Conservation (phyloP, 345 rosid genomes). For the Eucalyptus regnans region DNA sequence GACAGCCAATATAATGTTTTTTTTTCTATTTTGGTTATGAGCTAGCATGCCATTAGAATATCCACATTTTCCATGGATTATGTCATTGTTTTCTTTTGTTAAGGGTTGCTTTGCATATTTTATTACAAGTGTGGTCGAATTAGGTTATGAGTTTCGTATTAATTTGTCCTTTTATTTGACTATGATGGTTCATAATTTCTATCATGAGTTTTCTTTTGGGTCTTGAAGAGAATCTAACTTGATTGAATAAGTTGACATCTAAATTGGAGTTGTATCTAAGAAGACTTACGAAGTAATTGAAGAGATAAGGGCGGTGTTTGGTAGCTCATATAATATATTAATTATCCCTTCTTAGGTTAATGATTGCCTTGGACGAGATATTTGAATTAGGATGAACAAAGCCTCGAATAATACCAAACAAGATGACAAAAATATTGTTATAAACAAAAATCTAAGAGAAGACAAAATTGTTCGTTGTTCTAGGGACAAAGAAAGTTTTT, state of each 20-base stretch:
- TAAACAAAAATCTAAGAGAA: not conserved
- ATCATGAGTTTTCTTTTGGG: rapidly evolving
- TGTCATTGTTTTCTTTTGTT: not conserved
- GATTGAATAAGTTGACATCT: not conserved
- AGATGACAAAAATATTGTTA: not conserved
- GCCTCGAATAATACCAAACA: not conserved
- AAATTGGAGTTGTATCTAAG: not conserved
- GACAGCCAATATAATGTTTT: not conserved
- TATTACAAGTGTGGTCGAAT: not conserved
- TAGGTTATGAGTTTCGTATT: not conserved
- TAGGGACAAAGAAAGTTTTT: not conserved
- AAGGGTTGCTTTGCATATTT: not conserved
- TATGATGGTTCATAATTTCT: not conserved
- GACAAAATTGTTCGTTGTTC: rapidly evolving
- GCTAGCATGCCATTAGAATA: not conserved
- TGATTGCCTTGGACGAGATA: not conserved
- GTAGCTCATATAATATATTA: not conserved
- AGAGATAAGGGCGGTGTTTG: not conserved
- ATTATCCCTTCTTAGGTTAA: not conserved
- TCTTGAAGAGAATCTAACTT: rapidly evolving
- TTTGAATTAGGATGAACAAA: not conserved
- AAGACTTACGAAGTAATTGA: rapidly evolving
- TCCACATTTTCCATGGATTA: not conserved
- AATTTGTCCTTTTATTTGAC: not conserved
- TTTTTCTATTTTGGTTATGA: not conserved